Evolutionary conservation across 768 basidiomycete genomes (phyloP), one percentile per base, ranked within the genome.

Genomic region (Leccinellum albellum): DNA sequence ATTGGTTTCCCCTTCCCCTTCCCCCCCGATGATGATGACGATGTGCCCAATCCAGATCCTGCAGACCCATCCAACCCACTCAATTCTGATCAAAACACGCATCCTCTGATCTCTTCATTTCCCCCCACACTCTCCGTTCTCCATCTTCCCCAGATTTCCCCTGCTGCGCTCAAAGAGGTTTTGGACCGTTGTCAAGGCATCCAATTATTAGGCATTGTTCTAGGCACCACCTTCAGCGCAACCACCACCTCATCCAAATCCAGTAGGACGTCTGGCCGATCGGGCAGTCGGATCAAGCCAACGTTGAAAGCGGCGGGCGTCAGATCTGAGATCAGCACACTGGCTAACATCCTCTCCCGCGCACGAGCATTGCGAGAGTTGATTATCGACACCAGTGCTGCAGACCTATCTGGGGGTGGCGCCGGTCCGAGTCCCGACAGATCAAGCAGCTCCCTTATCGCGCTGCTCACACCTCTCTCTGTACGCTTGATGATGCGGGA

Each of bases 401-500:
- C 48, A 14, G 55, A 57, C 26, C 40, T 44, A 0, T 13, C 31
- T 2, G 33, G 31, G 37, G 32, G 4, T 15, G 13, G 9, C 28
- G 8, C 20, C 33, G 10, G 40, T 6, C 7, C 46, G 2, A 7
- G 29, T 28, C 1, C 35, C 5, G 32, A 45, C 7, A 40, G 48
- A 9, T 8, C 52, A 23, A 46, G 49, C 2, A 53, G 14, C 14
- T 10, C 50, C 14, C 55, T 56, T 1, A 26, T 26, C 58, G 59
- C 49, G 72, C 77, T 57, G 55, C 74, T 56, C 82, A 82, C 66
- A 59, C 77, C 32, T 63, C 66, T 4, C 77, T 80, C 63, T 66
- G 75, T 50, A 67, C 77, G 33, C 74, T 71, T 51, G 68, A 74
- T 71, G 35, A 70, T 86, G 68, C 79, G 82, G 71, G 62, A 64